Conservation (phyloP, 805 yeast species). For the Metschnikowia baotianmanensis region DNA sequence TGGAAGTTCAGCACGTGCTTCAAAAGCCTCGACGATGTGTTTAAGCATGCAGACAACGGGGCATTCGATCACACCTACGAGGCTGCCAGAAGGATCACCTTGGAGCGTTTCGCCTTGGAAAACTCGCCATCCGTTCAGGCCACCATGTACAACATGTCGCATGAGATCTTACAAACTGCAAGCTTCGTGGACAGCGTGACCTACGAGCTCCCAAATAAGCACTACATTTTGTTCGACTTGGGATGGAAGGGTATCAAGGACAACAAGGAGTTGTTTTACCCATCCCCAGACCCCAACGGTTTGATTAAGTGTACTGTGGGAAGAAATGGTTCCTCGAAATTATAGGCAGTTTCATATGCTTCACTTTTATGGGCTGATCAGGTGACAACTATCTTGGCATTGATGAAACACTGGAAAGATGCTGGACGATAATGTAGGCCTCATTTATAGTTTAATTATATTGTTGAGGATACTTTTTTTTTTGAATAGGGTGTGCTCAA, state of each 20-base stretch:
- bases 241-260: constrained; percentile 81
- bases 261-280: constrained; percentile 83
- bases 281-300: constrained; percentile 91
- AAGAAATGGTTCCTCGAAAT: constrained; percentile 49
- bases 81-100: constrained; percentile 65
- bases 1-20: constrained; percentile 61
- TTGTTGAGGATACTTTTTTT: too few relatives aligned
- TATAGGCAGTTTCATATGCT: too few relatives aligned
- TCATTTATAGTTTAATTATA: too few relatives aligned
- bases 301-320: constrained; percentile 84
- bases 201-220: constrained; percentile 87
- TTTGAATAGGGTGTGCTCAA: too few relatives aligned
- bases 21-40: constrained; percentile 46
- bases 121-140: constrained; percentile 95
- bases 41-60: constrained; percentile 53
- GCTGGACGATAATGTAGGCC: too few relatives aligned
- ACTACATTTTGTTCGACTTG: constrained; percentile 77
- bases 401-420: too few relatives aligned
- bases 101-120: constrained; percentile 78
- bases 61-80: constrained; percentile 63
- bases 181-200: constrained; percentile 61
- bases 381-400: too few relatives aligned
- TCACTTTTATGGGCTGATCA: too few relatives aligned
- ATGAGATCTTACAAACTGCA: constrained; percentile 60
- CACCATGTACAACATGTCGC: constrained; percentile 91